Percentiles rank a stretch among this genome's conserved stretches.
phyloP scores from a whole-genome alignment of 371 early-diverging fungal species.

The Dinochytrium kinnereticum region DNA sequence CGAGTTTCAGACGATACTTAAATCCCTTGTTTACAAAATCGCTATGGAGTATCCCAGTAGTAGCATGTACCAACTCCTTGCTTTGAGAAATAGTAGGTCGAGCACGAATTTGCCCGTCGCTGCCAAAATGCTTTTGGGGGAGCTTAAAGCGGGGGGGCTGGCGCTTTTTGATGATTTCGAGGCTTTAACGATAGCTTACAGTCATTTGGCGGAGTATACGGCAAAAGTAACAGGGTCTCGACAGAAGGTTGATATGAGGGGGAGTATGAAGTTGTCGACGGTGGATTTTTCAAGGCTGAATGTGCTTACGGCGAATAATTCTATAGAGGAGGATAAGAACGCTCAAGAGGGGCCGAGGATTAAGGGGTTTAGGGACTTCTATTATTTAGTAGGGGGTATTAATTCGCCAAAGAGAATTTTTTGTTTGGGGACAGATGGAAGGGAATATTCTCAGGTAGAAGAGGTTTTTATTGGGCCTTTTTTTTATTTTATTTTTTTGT shows the following conservation, averaged over 20 bases:
- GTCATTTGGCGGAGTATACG: constrained; percentile 41
- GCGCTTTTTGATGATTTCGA: not conserved
- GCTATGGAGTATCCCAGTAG: constrained; percentile 48
- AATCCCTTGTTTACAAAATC: constrained; percentile 31
- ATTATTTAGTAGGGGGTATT: constrained; percentile 48
- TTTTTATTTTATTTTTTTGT: not conserved
- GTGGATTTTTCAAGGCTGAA: constrained; percentile 28
- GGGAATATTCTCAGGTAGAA: constrained; percentile 38
- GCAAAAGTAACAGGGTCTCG: constrained; percentile 26
- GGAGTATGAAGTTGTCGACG: constrained; percentile 33
- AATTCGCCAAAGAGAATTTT: constrained; percentile 50
- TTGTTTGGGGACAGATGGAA: constrained; percentile 45
- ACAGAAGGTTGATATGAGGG: constrained; percentile 19
- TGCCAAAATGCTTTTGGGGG: constrained; percentile 21
- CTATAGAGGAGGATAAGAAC: not conserved
- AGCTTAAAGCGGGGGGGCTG: constrained; percentile 10
- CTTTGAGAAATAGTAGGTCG: constrained; percentile 44
- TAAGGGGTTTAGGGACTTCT: constrained; percentile 31
- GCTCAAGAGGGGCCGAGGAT: constrained; percentile 26
- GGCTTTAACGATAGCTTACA: not conserved
- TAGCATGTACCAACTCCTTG: constrained; percentile 49
- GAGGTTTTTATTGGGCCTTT: too few species aligned
- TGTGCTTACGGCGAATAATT: constrained; percentile 23
- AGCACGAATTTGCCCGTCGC: constrained; percentile 9
- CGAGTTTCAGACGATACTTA: constrained; percentile 35